Evolutionary conservation across 495 filamentous ascomycete genomes (phyloP).

Genomic region (Thermothielavioides terrestris): DNA sequence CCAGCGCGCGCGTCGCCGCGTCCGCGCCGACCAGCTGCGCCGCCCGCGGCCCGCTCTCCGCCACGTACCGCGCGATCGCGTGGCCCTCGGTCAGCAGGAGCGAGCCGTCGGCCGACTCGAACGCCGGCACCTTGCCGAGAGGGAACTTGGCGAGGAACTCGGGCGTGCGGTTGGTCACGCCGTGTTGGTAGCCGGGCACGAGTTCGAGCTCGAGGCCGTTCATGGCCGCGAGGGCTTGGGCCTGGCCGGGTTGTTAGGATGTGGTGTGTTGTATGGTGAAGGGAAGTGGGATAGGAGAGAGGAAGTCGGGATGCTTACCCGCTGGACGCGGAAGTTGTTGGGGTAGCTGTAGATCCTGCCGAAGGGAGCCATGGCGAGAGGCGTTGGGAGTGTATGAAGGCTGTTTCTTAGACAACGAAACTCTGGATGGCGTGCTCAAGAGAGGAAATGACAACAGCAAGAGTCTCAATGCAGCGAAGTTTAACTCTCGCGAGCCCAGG

Average conservation of each 20-base stretch:
- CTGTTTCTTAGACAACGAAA: neutral
- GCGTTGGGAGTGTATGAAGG: neutral
- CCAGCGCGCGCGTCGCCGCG: constrained; percentile 36
- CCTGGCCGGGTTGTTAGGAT: constrained; percentile 23
- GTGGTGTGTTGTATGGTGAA: neutral
- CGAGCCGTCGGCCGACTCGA: constrained; percentile 44
- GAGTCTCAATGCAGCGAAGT: too few relatives aligned
- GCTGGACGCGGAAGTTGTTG: constrained; percentile 40
- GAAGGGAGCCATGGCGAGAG: constrained; percentile 41
- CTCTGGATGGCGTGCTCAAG: neutral
- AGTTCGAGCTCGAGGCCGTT: constrained; percentile 41
- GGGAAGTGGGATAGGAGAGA: neutral
- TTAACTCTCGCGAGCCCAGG: too few relatives aligned
- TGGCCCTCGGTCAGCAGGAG: constrained; percentile 43
- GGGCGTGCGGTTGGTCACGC: constrained; percentile 40
- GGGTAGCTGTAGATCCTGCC: constrained; percentile 44
- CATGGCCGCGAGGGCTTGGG: constrained; percentile 43
- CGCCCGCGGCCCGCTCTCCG: constrained; percentile 43
- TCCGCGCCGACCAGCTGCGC: constrained; percentile 44
- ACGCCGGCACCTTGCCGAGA: constrained; percentile 50
- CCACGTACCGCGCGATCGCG: constrained; percentile 49
- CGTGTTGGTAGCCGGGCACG: constrained; percentile 32
- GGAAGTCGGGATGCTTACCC: constrained; percentile 29
- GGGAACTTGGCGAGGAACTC: constrained; percentile 55
- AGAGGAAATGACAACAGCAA: constrained; percentile 1